Evolutionary conservation across 192 early-diverging fungal species (phyloP).

Genomic region (Piromyces finnis): DNA sequence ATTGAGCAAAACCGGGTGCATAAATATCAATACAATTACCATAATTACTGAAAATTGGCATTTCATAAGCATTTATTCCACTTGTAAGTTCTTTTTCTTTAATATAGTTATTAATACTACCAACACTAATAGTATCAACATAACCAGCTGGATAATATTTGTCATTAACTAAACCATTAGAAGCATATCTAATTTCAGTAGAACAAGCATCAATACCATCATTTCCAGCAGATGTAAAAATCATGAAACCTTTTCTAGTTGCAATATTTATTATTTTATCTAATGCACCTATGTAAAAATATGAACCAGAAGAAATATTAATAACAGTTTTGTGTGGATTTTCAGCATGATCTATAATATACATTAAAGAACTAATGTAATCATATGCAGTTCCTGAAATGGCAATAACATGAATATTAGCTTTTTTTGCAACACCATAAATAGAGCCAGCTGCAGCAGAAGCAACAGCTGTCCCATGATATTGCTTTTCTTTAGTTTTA

Average conservation of each 20-base stretch:
- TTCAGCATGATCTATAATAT: not conserved
- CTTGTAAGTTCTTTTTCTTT: not conserved
- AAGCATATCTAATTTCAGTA: not conserved
- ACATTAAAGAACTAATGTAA: not conserved
- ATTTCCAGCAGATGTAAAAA: not conserved
- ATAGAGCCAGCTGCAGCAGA: not conserved
- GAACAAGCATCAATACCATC: not conserved
- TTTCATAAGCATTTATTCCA: not conserved
- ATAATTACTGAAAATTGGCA: not conserved
- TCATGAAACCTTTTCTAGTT: not conserved
- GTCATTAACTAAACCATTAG: not conserved
- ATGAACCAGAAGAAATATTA: not conserved
- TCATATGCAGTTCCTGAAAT: not conserved
- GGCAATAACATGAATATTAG: not conserved
- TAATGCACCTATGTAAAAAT: not conserved
- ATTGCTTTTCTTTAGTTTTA: not conserved
- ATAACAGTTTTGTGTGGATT: not conserved
- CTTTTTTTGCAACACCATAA: not conserved
- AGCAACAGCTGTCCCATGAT: not conserved
- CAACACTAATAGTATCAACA: not conserved
- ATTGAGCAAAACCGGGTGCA: not conserved
- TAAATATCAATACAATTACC: not conserved
- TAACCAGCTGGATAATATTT: not conserved
- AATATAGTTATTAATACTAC: not conserved
- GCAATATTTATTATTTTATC: not conserved